These are phyloP conservation scores for Ramichloridium luteum DNA, from an alignment of 2,329 filamentous ascomycete species.

Conservation along the genomic window DNA sequence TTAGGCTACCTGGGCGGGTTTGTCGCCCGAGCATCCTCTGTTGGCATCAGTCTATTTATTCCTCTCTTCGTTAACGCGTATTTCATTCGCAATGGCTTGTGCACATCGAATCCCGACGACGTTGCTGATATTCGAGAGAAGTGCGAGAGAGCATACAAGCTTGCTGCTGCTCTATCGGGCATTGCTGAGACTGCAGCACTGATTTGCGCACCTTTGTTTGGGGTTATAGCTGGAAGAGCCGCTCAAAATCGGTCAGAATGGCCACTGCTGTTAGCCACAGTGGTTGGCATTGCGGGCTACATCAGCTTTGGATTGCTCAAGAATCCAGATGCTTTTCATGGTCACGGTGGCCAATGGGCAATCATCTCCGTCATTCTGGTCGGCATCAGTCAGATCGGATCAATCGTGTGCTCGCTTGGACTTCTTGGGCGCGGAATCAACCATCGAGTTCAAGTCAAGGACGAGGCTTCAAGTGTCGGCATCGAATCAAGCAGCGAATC, in stretches of 20 bases:
- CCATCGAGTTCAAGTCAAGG: conserved; percentile 14
- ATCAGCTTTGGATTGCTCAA: conserved; percentile 59
- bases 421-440: conserved; percentile 73
- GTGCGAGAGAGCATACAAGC: conserved; percentile 74
- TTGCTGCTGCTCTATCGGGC: conserved; percentile 77
- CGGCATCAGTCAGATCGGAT: conserved; percentile 87
- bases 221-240: conserved; percentile 64
- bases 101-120: conserved; percentile 40
- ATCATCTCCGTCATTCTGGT: conserved; percentile 67
- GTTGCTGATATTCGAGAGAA: conserved; percentile 62
- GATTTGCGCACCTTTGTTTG: conserved; percentile 74
- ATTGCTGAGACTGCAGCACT: conserved; percentile 79
- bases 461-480: conserved; percentile 12
- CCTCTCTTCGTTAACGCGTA: conserved; percentile 87
- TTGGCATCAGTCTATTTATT: conserved; percentile 89
- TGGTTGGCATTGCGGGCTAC: conserved; percentile 69
- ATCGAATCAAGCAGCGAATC: conserved; percentile 2
- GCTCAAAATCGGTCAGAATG: conserved; percentile 43
- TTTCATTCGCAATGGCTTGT: conserved; percentile 71
- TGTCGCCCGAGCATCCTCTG: conserved; percentile 84
- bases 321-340: conserved; percentile 59
- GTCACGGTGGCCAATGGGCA: conserved; percentile 42
- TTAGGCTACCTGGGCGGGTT: conserved; percentile 89
- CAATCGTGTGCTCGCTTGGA: conserved; percentile 90
- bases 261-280: conserved; percentile 59